These are phyloP conservation scores for Penicillium canescens DNA, from an alignment of 495 filamentous ascomycete genomes.

Conservation along the genomic window DNA sequence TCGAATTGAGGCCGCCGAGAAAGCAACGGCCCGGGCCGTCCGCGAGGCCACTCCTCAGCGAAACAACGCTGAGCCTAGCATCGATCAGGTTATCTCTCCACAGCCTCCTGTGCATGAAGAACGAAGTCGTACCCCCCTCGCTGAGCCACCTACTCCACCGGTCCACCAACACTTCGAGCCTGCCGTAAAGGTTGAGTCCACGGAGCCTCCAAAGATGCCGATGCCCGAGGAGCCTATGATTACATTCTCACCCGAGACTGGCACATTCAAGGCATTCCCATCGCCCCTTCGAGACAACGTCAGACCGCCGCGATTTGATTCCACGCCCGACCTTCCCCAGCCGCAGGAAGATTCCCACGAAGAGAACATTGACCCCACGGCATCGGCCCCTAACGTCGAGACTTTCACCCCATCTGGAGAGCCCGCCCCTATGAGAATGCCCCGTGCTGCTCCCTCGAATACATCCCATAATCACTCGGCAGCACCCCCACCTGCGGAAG, in stretches of 20 bases:
- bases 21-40: constrained; percentile 1
- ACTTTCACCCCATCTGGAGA: constrained; percentile 21
- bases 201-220: constrained; percentile 26
- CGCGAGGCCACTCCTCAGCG: not conserved
- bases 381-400: constrained; percentile 11
- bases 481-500: constrained; percentile 8
- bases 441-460: constrained; percentile 4
- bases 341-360: not conserved
- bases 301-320: constrained; percentile 18
- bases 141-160: constrained; percentile 16
- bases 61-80: not conserved
- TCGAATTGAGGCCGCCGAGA: too few species aligned
- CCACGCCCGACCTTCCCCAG: constrained; percentile 5
- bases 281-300: constrained; percentile 36
- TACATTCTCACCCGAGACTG: constrained; percentile 49
- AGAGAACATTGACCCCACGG: constrained; percentile 6
- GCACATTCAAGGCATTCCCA: constrained; percentile 49
- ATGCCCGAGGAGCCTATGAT: constrained; percentile 38
- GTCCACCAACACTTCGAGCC: constrained; percentile 9
- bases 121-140: constrained; percentile 20
- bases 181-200: constrained; percentile 25
- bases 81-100: not conserved
- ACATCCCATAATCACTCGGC: not conserved
- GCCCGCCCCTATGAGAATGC: constrained; percentile 5
- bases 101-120: not conserved